Percentiles rank a stretch among this genome's conserved stretches.
Conservation (phyloP, 331 rosid genomes). For the Pyracantha coccinea region DNA sequence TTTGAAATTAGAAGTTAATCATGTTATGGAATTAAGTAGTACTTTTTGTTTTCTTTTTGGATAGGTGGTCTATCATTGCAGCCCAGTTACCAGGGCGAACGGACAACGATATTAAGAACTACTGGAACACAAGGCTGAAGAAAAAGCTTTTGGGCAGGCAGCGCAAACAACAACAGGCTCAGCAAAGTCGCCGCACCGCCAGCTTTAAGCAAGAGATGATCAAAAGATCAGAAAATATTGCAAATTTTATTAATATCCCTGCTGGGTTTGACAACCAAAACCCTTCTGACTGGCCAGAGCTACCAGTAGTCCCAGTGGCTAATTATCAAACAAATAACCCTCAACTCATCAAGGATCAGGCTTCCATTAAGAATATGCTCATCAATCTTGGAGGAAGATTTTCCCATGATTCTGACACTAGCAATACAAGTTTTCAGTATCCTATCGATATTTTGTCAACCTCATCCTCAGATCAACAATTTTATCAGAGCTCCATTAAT, state of each 20-base stretch:
- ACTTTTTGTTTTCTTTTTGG: background rate
- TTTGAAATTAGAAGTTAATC: too few species aligned
- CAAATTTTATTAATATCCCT: background rate
- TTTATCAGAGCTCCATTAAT: background rate
- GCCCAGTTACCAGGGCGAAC: slow-evolving; percentile 94
- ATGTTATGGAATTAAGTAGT: background rate
- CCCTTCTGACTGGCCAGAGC: slow-evolving; percentile 32
- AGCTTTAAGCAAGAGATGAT: slow-evolving; percentile 38
- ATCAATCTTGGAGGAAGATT: slow-evolving; percentile 42
- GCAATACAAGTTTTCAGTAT: slow-evolving; percentile 6
- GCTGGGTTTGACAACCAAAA: slow-evolving; percentile 17
- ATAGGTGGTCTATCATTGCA: slow-evolving; percentile 97
- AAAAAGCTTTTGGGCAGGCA: slow-evolving; percentile 82
- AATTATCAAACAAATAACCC: slow-evolving; percentile 20
- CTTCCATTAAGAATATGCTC: slow-evolving; percentile 31
- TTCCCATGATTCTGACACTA: slow-evolving; percentile 2
- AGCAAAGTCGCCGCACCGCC: slow-evolving; percentile 33
- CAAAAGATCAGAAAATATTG: slow-evolving; percentile 29
- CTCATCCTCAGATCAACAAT: slow-evolving; percentile 3
- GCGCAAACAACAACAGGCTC: slow-evolving; percentile 48
- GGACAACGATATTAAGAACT: slow-evolving; percentile 92
- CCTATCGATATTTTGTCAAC: slow-evolving; percentile 5
- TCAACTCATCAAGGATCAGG: slow-evolving; percentile 29
- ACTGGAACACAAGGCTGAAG: slow-evolving; percentile 96
- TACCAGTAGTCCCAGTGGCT: slow-evolving; percentile 16